phyloP scores from a whole-genome alignment of 2,329 filamentous ascomycete genomes.

The Hysterium pulicare region DNA sequence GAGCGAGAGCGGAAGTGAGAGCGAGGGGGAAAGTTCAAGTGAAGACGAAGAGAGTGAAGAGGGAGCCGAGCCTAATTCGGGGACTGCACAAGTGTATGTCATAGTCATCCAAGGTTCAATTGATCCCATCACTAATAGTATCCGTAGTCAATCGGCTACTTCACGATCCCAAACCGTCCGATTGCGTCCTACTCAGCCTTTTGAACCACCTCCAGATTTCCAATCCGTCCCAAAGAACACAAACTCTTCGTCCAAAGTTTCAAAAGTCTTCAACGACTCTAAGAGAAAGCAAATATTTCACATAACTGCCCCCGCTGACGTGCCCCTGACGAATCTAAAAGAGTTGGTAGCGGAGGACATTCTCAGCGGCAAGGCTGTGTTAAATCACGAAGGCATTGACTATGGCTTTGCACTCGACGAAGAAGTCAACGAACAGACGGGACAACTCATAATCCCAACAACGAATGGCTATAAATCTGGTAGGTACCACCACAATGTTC shows the following conservation, averaged over 20 bases:
- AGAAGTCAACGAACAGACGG: conserved; percentile 50
- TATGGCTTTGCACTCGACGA: conserved; percentile 58
- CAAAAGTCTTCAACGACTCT: conserved; percentile 56
- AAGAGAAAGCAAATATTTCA: conserved; percentile 77
- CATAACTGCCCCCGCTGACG: conserved; percentile 67
- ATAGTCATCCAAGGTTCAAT: conserved; percentile 1
- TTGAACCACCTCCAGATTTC: conserved; percentile 46
- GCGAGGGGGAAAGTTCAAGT: conserved; percentile 32
- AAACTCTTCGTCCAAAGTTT: conserved; percentile 24
- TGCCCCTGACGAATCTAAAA: conserved; percentile 66
- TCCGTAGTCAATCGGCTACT: too few relatives aligned
- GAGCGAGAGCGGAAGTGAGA: conserved; percentile 11
- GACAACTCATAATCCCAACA: conserved; percentile 61
- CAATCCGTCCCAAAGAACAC: conserved; percentile 40
- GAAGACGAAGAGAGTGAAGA: conserved; percentile 37
- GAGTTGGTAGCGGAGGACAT: conserved; percentile 61
- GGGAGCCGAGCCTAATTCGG: background rate
- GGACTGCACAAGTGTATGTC: background rate
- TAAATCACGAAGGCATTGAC: conserved; percentile 62
- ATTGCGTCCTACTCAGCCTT: conserved; percentile 34
- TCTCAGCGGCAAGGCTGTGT: conserved; percentile 50
- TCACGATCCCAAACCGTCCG: conserved; percentile 27
- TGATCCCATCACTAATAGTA: too few relatives aligned
- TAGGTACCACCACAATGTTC: too few relatives aligned
- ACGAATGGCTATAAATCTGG: conserved; percentile 54